Base-by-base conservation (phyloP, 345 rosid species). In the Syzygium aromaticum region DNA sequence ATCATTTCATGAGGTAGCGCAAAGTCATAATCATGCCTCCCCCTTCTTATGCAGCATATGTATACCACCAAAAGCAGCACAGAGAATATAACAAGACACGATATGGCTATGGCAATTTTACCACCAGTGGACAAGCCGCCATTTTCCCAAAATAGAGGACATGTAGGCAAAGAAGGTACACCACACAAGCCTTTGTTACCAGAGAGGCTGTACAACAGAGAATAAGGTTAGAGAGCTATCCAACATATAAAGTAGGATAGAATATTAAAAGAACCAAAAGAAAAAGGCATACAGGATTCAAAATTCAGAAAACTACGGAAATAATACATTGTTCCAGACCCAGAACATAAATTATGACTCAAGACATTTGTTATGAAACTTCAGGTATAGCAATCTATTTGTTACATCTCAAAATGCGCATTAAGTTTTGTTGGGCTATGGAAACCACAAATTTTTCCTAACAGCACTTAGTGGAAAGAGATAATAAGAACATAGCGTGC, bases 101-200 rank as follows among this genome's bases (percentile, higher is more conserved):
- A 91, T 59, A 96, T 14, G 64, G 91, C 98, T 87, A 98, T 93
- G 53, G 91, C 99, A 85, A 94, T 88, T 94, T 94, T 95, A 85
- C 98, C 98, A 2, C 95, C 96, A 57, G 91, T 92, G 73, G 99
- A 98, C 90, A 98, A 91, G 86, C 90, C 93, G 14, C 98, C 98
- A 84, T 96, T 92, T 87, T 95, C 94, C 99, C 99, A 98, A 86
- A 98, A 87, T 19, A 96, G 54, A 84, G 98, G 96, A 87, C 99
- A 98, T 5, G 92, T 64, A 1, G 98, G 98, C 90, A 96, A 93
- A 82, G 98, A 84, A 73, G 99, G 97, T 77, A 93, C 98, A 2
- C 99, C 98, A 53, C 99, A 98, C 93, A 98, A 90, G 84, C 97
- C 99, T 92, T 96, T 96, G 93, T 98, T 98, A 86, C 94, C 98